Base-by-base conservation (phyloP, 2,329 filamentous ascomycete genomes). In the Fusarium nanum region DNA sequence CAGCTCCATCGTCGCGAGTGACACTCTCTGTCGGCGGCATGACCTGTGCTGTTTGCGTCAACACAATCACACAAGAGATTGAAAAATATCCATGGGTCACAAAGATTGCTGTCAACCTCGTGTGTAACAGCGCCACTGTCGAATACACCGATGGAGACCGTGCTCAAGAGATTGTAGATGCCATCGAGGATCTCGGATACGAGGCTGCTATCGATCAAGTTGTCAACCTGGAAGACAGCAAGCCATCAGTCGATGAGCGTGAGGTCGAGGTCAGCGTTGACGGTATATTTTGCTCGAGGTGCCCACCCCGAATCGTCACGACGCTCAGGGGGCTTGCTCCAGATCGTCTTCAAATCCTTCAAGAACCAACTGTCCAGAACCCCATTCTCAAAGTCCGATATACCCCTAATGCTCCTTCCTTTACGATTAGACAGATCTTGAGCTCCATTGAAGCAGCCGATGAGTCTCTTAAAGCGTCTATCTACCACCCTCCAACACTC, bases 401-500 rank as follows among this genome's bases (percentile, higher is more conserved):
- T 75, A 82, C 82, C 0, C 93, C 94, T 0, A 78, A 86, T 3
- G 84, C 89, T 6, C 92, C 93, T 0, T 76, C 73, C 1, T 88
- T 97, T 73, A 97, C 93, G 0, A 87, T 97, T 69, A 88, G 95
- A 50, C 86, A 88, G 10, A 92, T 98, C 44, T 82, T 97, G 14
- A 81, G 83, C 14, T 85, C 88, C 3, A 92, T 98, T 53, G 84
- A 88, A 57, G 85, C 85, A 7, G 84, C 88, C 8, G 91, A 97
- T 73, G 81, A 86, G 3, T 86, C 84, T 1, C 91, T 97, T 66
- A 82, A 82, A 27, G 88, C 91, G 2, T 89, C 87, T 3, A 87
- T 98, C 14, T 91, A 93, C 76, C 93, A 95, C 68, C 91, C 93
- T 1, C 92, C 92, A 1, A 94, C 91, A 0, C 86, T 97, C 7